Percentiles rank a stretch among this genome's conserved stretches.
Evolutionary conservation across 1,284 basidiomycete genomes (phyloP).

Genomic region (Xanthoconium separans): DNA sequence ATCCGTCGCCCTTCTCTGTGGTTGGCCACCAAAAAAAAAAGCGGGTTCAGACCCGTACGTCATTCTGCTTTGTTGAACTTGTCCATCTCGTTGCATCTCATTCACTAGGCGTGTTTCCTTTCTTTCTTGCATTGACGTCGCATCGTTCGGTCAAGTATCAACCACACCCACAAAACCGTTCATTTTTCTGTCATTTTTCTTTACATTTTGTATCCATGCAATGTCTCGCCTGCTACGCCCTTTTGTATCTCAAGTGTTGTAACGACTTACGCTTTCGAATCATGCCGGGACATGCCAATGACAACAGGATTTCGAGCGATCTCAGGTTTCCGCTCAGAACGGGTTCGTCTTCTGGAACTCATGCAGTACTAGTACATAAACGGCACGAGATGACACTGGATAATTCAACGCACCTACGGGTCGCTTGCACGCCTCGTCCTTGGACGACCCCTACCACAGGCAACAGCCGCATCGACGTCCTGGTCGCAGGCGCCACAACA

Average conservation of each 20-base stretch:
- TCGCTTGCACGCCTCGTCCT: slow-evolving; percentile 51
- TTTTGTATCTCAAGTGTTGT: slow-evolving; percentile 14
- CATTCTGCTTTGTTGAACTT: not conserved
- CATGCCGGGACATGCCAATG: too few species aligned
- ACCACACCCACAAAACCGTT: slow-evolving; percentile 9
- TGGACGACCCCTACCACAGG: slow-evolving; percentile 53
- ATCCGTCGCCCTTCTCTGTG: not conserved
- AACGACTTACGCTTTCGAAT: not conserved
- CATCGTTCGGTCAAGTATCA: slow-evolving; percentile 10
- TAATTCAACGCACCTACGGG: slow-evolving; percentile 52
- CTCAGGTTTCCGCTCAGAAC: too few species aligned
- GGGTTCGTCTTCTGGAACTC: too few species aligned
- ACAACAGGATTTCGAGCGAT: too few species aligned
- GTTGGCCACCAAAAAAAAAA: slow-evolving; percentile 8
- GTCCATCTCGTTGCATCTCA: not conserved
- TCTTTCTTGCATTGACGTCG: slow-evolving; percentile 10
- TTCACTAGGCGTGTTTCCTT: slow-evolving; percentile 5
- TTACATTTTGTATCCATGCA: slow-evolving; percentile 18
- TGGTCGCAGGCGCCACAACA: slow-evolving; percentile 23
- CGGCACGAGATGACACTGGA: too few species aligned
- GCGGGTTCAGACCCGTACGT: not conserved
- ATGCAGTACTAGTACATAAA: too few species aligned
- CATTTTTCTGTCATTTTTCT: not conserved
- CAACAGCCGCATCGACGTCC: slow-evolving; percentile 53
- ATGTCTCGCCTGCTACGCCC: not conserved